Evolutionary conservation across 805 yeast genomes (phyloP).

Genomic region (Teunomyces lycoperdinae): DNA sequence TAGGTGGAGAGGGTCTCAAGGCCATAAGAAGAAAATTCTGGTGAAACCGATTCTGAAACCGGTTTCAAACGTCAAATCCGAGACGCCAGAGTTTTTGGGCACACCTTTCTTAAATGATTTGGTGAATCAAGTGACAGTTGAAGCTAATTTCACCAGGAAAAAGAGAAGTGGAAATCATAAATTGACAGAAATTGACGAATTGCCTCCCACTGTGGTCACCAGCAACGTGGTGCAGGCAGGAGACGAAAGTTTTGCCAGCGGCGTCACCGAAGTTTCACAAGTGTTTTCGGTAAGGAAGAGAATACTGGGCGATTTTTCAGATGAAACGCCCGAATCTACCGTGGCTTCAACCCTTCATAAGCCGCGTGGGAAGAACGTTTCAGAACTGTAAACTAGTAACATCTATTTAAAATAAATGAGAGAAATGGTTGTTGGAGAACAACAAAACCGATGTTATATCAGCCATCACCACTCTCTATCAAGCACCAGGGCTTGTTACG

Average conservation of each 20-base stretch:
- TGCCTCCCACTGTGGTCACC: not conserved
- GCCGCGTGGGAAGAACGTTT: not conserved
- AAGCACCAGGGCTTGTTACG: not conserved
- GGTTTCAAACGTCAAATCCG: not conserved
- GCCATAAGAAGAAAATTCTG: not conserved
- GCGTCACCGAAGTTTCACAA: not conserved
- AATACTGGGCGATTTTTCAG: not conserved
- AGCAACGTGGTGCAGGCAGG: not conserved
- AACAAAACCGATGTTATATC: not conserved
- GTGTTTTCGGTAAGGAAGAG: slow-evolving; percentile 1
- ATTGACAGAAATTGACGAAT: not conserved
- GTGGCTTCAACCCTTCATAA: not conserved
- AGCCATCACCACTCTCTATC: not conserved
- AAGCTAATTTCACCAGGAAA: not conserved
- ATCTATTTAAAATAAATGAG: not conserved
- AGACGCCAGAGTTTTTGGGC: not conserved
- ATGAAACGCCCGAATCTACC: not conserved
- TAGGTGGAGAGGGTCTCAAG: slow-evolving; percentile 1
- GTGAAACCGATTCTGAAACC: not conserved
- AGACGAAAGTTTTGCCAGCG: not conserved
- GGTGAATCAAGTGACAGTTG: slow-evolving; percentile 1
- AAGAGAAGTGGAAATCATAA: not conserved
- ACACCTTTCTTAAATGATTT: slow-evolving; percentile 1
- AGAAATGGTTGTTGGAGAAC: not conserved
- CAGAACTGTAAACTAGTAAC: not conserved